Evolutionary conservation across 345 rosid species (phyloP).

Genomic region (Ricinus communis): DNA sequence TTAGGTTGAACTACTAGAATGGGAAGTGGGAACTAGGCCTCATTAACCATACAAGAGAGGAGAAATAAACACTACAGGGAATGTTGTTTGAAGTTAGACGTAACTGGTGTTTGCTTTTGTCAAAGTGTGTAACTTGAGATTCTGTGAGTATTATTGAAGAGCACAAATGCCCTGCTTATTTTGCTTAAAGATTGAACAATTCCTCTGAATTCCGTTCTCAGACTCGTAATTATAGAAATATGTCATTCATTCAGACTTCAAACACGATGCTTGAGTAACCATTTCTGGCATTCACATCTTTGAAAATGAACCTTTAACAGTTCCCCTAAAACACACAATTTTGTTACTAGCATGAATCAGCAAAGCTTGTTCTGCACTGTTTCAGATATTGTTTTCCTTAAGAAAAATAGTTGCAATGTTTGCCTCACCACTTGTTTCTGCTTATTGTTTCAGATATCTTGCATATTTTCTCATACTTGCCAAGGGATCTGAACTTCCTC

Average conservation of each 20-base stretch:
- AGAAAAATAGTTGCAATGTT: background rate
- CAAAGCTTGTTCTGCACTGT: background rate
- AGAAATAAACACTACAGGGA: background rate
- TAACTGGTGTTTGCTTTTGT: background rate
- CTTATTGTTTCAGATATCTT: constrained; percentile 67
- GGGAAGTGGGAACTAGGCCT: background rate
- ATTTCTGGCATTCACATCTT: background rate
- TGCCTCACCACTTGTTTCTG: constrained; percentile 22
- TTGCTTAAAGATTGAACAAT: background rate
- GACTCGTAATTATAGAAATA: background rate
- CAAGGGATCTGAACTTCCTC: constrained; percentile 83
- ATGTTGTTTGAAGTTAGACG: background rate
- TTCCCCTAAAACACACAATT: background rate
- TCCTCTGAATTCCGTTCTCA: background rate
- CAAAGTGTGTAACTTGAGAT: background rate
- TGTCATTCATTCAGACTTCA: background rate
- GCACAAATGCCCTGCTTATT: background rate
- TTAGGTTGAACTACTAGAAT: background rate
- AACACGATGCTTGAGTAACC: background rate
- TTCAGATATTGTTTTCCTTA: background rate
- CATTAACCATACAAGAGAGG: background rate
- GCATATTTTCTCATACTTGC: constrained; percentile 88
- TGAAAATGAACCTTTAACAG: background rate
- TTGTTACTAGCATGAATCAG: background rate
- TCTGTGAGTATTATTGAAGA: background rate